phyloP scores from a whole-genome alignment of 257 asterid genomes.

The Euphrasia confusa region DNA sequence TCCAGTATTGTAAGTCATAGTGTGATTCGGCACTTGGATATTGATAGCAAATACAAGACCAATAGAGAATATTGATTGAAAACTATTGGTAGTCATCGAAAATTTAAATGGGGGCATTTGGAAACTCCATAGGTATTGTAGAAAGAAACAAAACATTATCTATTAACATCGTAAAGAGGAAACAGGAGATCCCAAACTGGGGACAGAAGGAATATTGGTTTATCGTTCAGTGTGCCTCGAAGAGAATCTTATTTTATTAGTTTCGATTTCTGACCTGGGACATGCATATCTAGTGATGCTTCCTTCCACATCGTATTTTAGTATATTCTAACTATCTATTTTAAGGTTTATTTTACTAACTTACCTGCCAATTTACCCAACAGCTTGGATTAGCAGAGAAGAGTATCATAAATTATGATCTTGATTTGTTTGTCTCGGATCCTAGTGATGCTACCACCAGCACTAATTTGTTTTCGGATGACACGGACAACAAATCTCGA shows the following conservation, averaged over 20 bases:
- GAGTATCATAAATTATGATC: slow-evolving; percentile 75
- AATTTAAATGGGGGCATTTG: not conserved
- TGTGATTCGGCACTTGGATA: slow-evolving; percentile 9
- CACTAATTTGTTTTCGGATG: slow-evolving; percentile 94
- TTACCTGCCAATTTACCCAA: slow-evolving; percentile 27
- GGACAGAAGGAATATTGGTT: not conserved
- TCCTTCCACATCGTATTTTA: slow-evolving; percentile 13
- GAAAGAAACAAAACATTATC: slow-evolving; percentile 14
- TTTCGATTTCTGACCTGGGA: too few species aligned
- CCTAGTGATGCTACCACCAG: slow-evolving; percentile 97
- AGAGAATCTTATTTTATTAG: slow-evolving; percentile 17
- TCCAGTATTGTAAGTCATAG: not conserved
- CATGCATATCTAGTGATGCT: not conserved
- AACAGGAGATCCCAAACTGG: not conserved
- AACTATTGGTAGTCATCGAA: not conserved
- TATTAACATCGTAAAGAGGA: not conserved
- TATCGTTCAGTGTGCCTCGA: slow-evolving; percentile 13
- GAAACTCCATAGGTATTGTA: not conserved
- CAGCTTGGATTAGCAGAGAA: slow-evolving; percentile 99
- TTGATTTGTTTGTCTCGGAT: slow-evolving; percentile 76
- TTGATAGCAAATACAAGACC: not conserved
- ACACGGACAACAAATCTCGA: slow-evolving; percentile 72
- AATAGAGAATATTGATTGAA: not conserved
- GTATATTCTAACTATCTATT: slow-evolving; percentile 14
- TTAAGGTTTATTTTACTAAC: slow-evolving; percentile 17